Base-by-base conservation (phyloP, 108 stramenopile genomes). In the Skeletonema grethae region DNA sequence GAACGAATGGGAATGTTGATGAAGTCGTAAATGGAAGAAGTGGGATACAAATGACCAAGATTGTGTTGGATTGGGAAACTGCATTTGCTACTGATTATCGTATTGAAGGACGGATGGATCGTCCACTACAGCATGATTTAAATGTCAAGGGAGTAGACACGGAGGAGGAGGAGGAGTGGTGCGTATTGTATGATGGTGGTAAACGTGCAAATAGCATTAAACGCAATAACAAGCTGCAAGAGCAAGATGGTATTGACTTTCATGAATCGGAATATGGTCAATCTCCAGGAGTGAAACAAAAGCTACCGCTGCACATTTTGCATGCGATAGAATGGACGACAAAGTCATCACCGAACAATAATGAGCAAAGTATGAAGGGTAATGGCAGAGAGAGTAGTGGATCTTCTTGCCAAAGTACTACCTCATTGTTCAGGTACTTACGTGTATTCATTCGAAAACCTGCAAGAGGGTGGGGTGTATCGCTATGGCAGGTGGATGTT, bases 41-140 rank as follows among this genome's bases (percentile, higher is more conserved):
- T 15, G 70, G 65, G 36, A 60, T 86, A 8, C 35, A 70, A 12
- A 75, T 85, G 3, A 68, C 80, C 7, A 82, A 66, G 20, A 79
- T 91, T 15, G 77, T 86, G 0, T 63, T 94, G 75, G 90, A 94
- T 75, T 91, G 89, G 90, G 92, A 93, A 70, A 75, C 90, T 4
- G 93, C 93, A 22, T 88, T 78, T 62, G 80, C 88, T 3, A 68
- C 80, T 10, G 76, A 90, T 46, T 94, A 94, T 79, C 59, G 71
- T 22, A 70, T 92, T 7, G 86, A 85, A 45, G 84, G 72, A 28
- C 45, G 75, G 28, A 30, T 73, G 34, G 29, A 53, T 57, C 38
- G 65, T 57, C 67, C 76, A 13, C 50, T 36, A 48, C 36, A 30
- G 59, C 66, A 65, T 53, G 16, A 58, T 31, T 53, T 13, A 0